Evolutionary conservation across 495 filamentous ascomycete species (phyloP).

Genomic region (Aspergillus haitiensis): DNA sequence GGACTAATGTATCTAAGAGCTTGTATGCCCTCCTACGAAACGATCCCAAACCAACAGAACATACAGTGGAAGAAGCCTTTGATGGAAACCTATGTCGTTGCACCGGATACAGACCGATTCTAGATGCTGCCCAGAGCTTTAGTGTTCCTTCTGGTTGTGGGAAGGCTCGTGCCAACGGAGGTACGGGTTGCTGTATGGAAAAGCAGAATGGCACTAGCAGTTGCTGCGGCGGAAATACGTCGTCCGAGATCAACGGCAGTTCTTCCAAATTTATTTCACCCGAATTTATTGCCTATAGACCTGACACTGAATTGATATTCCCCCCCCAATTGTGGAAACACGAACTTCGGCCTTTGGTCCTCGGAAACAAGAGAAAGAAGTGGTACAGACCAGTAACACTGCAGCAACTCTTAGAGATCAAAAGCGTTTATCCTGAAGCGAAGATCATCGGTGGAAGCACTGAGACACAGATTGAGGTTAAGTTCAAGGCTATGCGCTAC

Average conservation of each 20-base stretch:
- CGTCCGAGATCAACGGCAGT: slow-evolving; percentile 13
- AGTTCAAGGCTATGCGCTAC: slow-evolving; percentile 95
- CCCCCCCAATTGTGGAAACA: slow-evolving; percentile 81
- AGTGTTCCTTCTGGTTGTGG: slow-evolving; percentile 36
- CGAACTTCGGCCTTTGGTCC: slow-evolving; percentile 74
- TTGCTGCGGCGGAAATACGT: slow-evolving; percentile 39
- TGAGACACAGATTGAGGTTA: slow-evolving; percentile 97
- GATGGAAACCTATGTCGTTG: slow-evolving; percentile 96
- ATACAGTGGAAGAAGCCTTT: slow-evolving; percentile 71
- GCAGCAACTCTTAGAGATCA: slow-evolving; percentile 87
- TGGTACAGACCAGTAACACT: slow-evolving; percentile 92
- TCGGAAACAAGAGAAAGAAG: slow-evolving; percentile 91
- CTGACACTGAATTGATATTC: slow-evolving; percentile 93
- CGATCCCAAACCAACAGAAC: slow-evolving; percentile 47
- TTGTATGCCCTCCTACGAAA: slow-evolving; percentile 65
- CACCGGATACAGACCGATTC: slow-evolving; percentile 90
- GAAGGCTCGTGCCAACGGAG: slow-evolving; percentile 48
- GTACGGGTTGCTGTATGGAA: slow-evolving; percentile 57
- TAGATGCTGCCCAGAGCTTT: slow-evolving; percentile 80
- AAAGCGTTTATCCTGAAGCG: slow-evolving; percentile 76
- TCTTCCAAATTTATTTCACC: slow-evolving; percentile 22
- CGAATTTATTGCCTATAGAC: slow-evolving; percentile 89
- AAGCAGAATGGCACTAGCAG: slow-evolving; percentile 40
- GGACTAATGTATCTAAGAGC: slow-evolving; percentile 54
- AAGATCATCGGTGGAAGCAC: slow-evolving; percentile 96